These are phyloP conservation scores for Chrysanthemum makinoi DNA, from an alignment of 129 eudicot genomes.

Conservation along the genomic window DNA sequence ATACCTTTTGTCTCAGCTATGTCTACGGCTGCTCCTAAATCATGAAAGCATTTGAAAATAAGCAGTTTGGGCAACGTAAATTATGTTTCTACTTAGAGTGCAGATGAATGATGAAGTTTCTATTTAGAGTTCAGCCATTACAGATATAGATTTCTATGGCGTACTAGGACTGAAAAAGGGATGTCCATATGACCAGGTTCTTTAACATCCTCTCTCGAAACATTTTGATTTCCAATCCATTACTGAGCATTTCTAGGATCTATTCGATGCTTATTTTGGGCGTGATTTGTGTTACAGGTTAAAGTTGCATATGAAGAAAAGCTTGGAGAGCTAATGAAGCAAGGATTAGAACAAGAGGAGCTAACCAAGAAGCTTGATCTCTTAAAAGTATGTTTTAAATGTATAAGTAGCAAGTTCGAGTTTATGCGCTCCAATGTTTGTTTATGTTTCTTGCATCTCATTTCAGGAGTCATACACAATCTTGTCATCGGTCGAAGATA, in stretches of 20 bases:
- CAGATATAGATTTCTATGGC: slow-evolving; percentile 74
- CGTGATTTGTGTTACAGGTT: slow-evolving; percentile 39
- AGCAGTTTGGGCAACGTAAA: too few species aligned
- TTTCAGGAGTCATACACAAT: slow-evolving; percentile 65
- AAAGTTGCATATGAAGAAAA: slow-evolving; percentile 51
- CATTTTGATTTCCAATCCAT: slow-evolving; percentile 1
- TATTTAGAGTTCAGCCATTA: slow-evolving; percentile 73
- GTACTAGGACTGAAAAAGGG: slow-evolving; percentile 58
- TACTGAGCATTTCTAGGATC: not conserved
- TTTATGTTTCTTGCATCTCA: slow-evolving; percentile 4
- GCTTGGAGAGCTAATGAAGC: slow-evolving; percentile 55
- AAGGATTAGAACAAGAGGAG: slow-evolving; percentile 56
- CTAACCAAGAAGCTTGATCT: slow-evolving; percentile 49
- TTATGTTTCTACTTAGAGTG: not conserved
- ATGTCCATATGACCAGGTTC: slow-evolving; percentile 72
- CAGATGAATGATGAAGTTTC: slow-evolving; percentile 26
- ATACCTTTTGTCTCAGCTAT: too few species aligned
- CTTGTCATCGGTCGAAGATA: slow-evolving; percentile 68
- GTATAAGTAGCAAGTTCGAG: not conserved
- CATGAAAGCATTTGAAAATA: too few species aligned
- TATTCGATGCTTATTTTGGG: not conserved
- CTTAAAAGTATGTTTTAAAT: slow-evolving; percentile 37
- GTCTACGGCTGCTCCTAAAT: too few species aligned
- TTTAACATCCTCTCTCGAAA: not conserved
- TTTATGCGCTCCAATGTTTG: slow-evolving; percentile 12